phyloP scores from a whole-genome alignment of 2,329 filamentous ascomycete genomes.

The Fusarium fracticaudum region DNA sequence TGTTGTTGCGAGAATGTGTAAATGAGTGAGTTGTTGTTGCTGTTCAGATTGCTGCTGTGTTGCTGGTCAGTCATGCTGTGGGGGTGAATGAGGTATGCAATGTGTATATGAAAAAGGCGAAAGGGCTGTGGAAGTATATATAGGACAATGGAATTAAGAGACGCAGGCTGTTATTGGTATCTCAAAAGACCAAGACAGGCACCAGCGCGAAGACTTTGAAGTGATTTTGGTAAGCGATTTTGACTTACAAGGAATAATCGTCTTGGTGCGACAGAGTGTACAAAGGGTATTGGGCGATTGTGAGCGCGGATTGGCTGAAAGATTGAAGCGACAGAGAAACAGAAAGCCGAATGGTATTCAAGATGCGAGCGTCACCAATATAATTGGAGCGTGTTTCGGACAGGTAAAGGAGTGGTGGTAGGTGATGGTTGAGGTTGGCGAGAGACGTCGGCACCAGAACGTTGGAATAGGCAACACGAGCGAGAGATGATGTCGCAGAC shows the following conservation, averaged over 20 bases:
- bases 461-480: constrained; percentile 48
- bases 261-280: constrained; percentile 44
- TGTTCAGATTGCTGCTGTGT: neutral
- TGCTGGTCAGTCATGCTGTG: constrained; percentile 28
- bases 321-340: constrained; percentile 21
- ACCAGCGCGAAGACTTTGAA: constrained; percentile 3
- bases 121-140: neutral
- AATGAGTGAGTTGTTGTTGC: constrained; percentile 7
- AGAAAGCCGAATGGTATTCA: constrained; percentile 47
- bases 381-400: constrained; percentile 46
- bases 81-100: neutral
- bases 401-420: constrained; percentile 37
- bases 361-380: constrained; percentile 50
- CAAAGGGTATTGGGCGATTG: constrained; percentile 25
- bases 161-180: neutral
- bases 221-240: constrained; percentile 42
- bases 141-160: neutral
- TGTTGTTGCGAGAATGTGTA: constrained; percentile 32
- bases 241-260: constrained; percentile 48
- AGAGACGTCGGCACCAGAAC: constrained; percentile 48
- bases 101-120: neutral
- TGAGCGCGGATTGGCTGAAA: constrained; percentile 36
- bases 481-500: constrained; percentile 45
- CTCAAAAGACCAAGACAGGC: constrained; percentile 3
- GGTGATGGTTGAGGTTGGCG: constrained; percentile 38